Evolutionary conservation across 768 basidiomycete species (phyloP), one percentile per base, ranked within the genome.

Genomic region (Rhodotorula toruloides): DNA sequence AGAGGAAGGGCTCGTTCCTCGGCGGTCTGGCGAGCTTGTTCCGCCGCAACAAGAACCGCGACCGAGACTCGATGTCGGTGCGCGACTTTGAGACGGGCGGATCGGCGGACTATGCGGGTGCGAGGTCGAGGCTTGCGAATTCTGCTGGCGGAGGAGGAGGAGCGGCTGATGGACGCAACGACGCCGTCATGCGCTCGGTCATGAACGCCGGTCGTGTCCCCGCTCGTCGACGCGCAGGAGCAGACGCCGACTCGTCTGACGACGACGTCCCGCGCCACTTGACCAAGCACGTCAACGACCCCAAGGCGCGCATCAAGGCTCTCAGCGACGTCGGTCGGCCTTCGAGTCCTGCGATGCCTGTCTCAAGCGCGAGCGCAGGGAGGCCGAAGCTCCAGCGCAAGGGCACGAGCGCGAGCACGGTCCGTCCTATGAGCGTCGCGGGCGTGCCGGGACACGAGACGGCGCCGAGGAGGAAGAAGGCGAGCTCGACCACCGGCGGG

Each of bases 1-100:
- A 39, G 29, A 49, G 60, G 27, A 65, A 63, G 53, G 65, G 64
- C 4, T 48, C 42, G 36, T 71, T 71, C 59, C 55, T 71, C 25
- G 70, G 70, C 14, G 65, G 65, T 10, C 46, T 71, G 25, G 65
- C 62, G 37, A 37, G n/a, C 39, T 42, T 71, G n/a, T 71, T 71
- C 55, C 43, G 55, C 25, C 47, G 65, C 29, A 54, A 52, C 48
- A 46, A 61, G 56, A 52, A 58, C n/a, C 32, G 52, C 7, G 22
- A 54, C 22, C 36, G 37, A 36, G 48, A 49, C 9, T 19, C 48
- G 19, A 49, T 14, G n/a, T 22, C 37, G 11, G 14, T 37, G 53
- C n/a, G 21, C 53, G 53, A 54, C 8, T 39, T 37, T 16, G 53
- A 42, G 9, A 52, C 22, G 7, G 50, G 50, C 32, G 60, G 39